These are phyloP conservation scores for Saitozyma sp. DNA, from an alignment of 768 basidiomycete species.

Conservation along the genomic window DNA sequence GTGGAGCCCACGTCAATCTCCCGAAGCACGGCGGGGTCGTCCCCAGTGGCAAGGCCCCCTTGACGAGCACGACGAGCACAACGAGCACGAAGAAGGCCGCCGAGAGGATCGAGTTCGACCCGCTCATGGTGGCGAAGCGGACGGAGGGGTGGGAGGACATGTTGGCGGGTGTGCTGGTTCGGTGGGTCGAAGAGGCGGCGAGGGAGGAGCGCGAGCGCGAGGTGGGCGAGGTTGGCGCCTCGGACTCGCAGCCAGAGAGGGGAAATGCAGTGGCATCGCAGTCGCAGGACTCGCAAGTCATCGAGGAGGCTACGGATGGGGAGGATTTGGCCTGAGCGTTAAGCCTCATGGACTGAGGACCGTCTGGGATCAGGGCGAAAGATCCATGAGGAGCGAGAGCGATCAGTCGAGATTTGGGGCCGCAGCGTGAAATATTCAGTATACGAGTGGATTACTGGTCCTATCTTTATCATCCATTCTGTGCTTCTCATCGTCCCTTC, in stretches of 20 bases:
- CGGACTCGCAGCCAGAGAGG: too few species aligned
- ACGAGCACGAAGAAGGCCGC: not conserved
- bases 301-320: too few species aligned
- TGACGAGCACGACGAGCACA: not conserved
- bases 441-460: too few species aligned
- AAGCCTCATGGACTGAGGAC: not conserved
- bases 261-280: too few species aligned
- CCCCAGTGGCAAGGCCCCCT: not conserved
- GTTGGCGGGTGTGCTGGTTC: constrained; percentile 20
- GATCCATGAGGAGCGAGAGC: too few species aligned
- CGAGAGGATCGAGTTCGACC: constrained; percentile 39
- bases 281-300: too few species aligned
- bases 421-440: too few species aligned
- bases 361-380: too few species aligned
- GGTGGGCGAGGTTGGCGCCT: not conserved
- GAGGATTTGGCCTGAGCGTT: not conserved
- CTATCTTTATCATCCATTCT: not conserved
- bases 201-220: constrained; percentile 18
- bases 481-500: not conserved
- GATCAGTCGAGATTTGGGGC: too few species aligned
- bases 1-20: too few species aligned
- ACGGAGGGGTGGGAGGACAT: constrained; percentile 42
- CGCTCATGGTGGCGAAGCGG: constrained; percentile 40
- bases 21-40: too few species aligned
- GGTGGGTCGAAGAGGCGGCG: constrained; percentile 36